phyloP scores from a whole-genome alignment of 129 eudicot species.

The Saposhnikovia divaricata region DNA sequence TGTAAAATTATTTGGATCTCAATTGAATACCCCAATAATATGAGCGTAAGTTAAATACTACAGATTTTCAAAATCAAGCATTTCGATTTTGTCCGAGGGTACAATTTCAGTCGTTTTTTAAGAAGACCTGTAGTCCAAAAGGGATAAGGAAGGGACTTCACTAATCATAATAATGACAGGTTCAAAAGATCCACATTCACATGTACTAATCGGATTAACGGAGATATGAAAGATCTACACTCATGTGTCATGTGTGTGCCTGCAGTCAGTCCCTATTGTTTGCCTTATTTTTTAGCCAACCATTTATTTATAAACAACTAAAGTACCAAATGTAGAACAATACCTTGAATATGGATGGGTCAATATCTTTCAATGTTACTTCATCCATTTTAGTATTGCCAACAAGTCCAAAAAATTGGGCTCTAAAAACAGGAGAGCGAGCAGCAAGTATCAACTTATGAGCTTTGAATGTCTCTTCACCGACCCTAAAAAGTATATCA shows the following conservation, averaged over 20 bases:
- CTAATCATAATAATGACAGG: neutral
- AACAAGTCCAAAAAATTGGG: conserved; percentile 86
- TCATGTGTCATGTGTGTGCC: neutral
- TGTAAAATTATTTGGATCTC: neutral
- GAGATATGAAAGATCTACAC: neutral
- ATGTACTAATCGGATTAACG: neutral
- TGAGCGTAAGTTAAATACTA: neutral
- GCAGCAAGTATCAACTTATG: conserved; percentile 86
- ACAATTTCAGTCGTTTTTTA: neutral
- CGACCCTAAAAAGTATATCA: conserved; percentile 55
- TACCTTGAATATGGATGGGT: conserved; percentile 90
- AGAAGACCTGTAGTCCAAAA: neutral
- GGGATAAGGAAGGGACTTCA: neutral
- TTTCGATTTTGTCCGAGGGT: neutral
- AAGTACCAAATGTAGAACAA: neutral
- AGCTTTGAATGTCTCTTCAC: conserved; percentile 67
- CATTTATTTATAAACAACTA: neutral
- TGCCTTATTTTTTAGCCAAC: neutral
- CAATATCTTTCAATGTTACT: conserved; percentile 59
- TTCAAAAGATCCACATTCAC: neutral
- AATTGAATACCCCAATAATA: neutral
- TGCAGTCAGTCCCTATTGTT: neutral
- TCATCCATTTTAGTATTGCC: conserved; percentile 56
- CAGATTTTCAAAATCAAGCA: neutral
- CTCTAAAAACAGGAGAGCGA: conserved; percentile 92